Percentiles rank a stretch among this genome's conserved stretches.
These are phyloP conservation scores for Solanum hybrid DNA, from an alignment of 305 asterid species.

Conservation along the genomic window DNA sequence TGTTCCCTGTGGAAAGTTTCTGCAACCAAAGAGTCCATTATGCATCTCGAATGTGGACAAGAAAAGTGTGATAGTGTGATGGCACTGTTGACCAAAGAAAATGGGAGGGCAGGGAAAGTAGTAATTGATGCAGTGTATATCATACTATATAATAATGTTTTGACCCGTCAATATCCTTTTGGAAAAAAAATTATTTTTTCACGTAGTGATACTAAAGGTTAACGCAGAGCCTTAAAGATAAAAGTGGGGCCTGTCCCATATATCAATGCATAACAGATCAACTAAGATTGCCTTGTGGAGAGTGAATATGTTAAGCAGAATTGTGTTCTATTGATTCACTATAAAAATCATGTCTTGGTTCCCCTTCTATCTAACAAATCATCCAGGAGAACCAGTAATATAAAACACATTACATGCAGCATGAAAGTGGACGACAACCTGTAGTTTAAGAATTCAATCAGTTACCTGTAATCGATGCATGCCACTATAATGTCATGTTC, in stretches of 20 bases:
- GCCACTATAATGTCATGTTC: slow-evolving; percentile 91
- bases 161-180: background rate
- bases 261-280: background rate
- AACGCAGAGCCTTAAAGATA: background rate
- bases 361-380: background rate
- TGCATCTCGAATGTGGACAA: background rate
- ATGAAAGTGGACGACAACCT: background rate
- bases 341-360: background rate
- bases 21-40: slow-evolving; percentile 28
- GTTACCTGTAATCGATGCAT: slow-evolving; percentile 90
- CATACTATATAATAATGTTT: background rate
- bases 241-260: background rate
- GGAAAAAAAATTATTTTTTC: background rate
- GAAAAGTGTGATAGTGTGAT: background rate
- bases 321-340: background rate
- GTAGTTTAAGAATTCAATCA: slow-evolving; percentile 4
- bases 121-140: background rate
- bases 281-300: background rate
- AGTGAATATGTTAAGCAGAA: background rate
- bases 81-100: background rate
- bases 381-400: background rate
- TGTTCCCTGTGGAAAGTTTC: slow-evolving; percentile 99
- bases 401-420: background rate
- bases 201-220: background rate
- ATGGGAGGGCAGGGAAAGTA: background rate